Base-by-base conservation (phyloP, 2,329 filamentous ascomycete genomes). In the Bimuria novae-zelandiae region DNA sequence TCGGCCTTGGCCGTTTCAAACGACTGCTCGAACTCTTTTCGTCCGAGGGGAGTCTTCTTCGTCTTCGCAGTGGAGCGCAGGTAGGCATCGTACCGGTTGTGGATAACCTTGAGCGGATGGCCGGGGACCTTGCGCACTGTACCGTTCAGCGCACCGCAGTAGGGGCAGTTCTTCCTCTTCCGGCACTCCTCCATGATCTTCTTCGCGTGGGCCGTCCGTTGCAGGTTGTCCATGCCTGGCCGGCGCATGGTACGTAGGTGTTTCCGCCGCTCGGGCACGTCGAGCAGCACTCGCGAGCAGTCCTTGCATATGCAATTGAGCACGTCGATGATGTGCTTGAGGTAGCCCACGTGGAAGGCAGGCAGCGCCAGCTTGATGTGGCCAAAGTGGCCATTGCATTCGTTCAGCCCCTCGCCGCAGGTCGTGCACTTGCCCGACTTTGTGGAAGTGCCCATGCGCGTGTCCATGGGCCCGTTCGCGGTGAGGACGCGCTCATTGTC, bases 221-320 rank as follows among this genome's bases (percentile, higher is more conserved):
- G 86, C 57, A 97, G 79, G 61, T 93, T 96, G 73, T 99, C 94
- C 65, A 96, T 84, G 32, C 88, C 86, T 0, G 90, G 90, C 21
- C 87, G 84, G 57, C 93, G 84, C 68, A 97, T 80, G 61, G 92
- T 88, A 56, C 85, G 89, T n/a, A 97, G 79, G 62, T 88, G 95
- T 3, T 81, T 77, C 35, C 89, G 86, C 60, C 90, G 86, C 64
- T 96, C 90, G 17, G 84, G 79, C 70, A 97, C 92, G 32, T 89
- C 85, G 21, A 99, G 82, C 50, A 99, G 77, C 6, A 97, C 88
- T 56, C 84, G 84, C 21, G 90, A 90, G 71, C 94, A 99, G 69
- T 92, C 87, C 79, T 86, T 99, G 86, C 94, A 99, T 60, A 99
- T 95, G 68, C 94, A 89, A 72, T 97, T 92, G 21, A 99, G 81